Evolutionary conservation across 1,284 basidiomycete species (phyloP), one percentile per base, ranked within the genome.

Genomic region (Ceratobasidium sp.): DNA sequence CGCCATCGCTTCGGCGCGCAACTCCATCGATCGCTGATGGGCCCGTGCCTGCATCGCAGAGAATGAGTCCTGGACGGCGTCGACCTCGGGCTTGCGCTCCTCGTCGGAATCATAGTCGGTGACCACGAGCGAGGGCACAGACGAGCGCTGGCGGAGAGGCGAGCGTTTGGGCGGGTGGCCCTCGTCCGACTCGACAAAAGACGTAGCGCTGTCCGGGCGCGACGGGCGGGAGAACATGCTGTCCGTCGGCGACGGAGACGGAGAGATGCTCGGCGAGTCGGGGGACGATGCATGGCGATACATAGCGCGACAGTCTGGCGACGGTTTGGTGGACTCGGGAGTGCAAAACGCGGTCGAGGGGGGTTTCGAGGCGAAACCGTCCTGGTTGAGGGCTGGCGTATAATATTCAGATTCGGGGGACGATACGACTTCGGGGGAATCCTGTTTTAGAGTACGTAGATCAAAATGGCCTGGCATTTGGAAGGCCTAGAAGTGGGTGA

Each of bases 151-250:
- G 54, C 60, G 73, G 18, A 65, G 50, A 20, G 73, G 73, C 60
- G 60, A 55, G 73, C 73, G 73, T 60, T 75, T 75, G 52, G 30
- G 44, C 12, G 62, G 62, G n/a, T 75, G 73, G 16, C 60, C 46
- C 23, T 75, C 73, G 57, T 71, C 69, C 30, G 60, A 65, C 18
- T 64, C 73, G 23, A 65, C 60, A 54, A 65, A 64, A 10, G 73
- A 75, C 16, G 73, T 75, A 23, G 73, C 73, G 48, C 73, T 75
- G 27, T 75, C 73, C 48, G 73, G 73, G 33, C 73, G 73, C 50
- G 73, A 75, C 62, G 60, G 73, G 30, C 73, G 73, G 12, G 73
- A 75, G 50, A 75, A 75, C 73, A 75, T 75, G 50, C 73, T 75
- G 8, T 75, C 73, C 60, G 73, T 75, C 44, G 73, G 73, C 48